Percentiles rank a stretch among this genome's conserved stretches.
These are phyloP conservation scores for Durotheca rogersii DNA, from an alignment of 495 filamentous ascomycete species.

Conservation along the genomic window DNA sequence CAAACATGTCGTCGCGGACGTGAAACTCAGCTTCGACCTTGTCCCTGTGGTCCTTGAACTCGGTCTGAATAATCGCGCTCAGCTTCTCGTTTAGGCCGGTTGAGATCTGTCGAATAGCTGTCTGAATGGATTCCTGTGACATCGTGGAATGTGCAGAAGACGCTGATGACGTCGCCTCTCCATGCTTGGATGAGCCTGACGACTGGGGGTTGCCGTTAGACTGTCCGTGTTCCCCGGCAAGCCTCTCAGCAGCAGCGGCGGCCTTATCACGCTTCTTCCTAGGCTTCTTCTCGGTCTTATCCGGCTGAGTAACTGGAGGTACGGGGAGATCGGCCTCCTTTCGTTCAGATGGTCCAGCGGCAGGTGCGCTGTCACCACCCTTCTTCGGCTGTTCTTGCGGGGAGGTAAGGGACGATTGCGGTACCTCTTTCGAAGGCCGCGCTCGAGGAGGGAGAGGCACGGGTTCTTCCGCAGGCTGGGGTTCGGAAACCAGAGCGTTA, in stretches of 20 bases:
- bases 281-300: conserved; percentile 49
- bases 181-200: conserved; percentile 21
- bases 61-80: conserved; percentile 43
- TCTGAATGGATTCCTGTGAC: conserved; percentile 47
- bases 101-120: conserved; percentile 48
- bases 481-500: conserved; percentile 35
- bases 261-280: conserved; percentile 49
- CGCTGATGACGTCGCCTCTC: conserved; percentile 17
- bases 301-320: conserved; percentile 42
- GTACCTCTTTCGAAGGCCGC: conserved; percentile 42
- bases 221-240: conserved; percentile 31
- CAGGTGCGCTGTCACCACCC: conserved; percentile 11
- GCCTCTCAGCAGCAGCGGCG: conserved; percentile 36
- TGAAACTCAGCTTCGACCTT: conserved; percentile 42
- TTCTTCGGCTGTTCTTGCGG: conserved; percentile 18
- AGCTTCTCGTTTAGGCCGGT: conserved; percentile 46
- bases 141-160: conserved; percentile 26
- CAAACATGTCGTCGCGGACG: conserved; percentile 41
- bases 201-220: conserved; percentile 30
- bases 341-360: conserved; percentile 35
- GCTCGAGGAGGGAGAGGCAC: conserved; percentile 37
- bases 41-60: conserved; percentile 46
- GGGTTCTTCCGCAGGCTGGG: conserved; percentile 27
- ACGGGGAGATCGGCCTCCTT: conserved; percentile 40
- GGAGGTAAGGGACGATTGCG: conserved; percentile 25